Evolutionary conservation across 345 rosid species (phyloP), one percentile per base, ranked within the genome.

Genomic region (Arabis hirsuta): DNA sequence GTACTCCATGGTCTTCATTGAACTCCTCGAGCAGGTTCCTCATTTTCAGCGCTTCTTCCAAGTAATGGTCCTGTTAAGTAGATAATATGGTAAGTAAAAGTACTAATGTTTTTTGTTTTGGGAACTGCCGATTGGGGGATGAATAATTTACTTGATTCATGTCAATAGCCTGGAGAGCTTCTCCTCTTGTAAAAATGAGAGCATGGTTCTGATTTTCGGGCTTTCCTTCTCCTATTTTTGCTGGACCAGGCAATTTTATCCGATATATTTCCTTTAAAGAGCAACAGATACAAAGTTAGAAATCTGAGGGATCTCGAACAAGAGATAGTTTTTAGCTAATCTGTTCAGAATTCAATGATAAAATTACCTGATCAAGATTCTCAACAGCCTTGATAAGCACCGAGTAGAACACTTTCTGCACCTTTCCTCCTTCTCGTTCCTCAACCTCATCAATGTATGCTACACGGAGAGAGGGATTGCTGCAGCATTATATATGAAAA

Each of bases 191-290:
- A 69, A 95, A 91, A 56, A 95, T 51, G 68, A 88, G 74, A 19
- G 99, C 98, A 79, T 95, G 99, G 65, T 90, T 95, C 82, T 95
- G 99, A 77, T 95, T 87, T 80, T 88, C 99, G 24, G 99, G 99
- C 78, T 91, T 91, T 70, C 98, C 99, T 84, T 95, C 99, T 76
- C 98, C 98, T 58, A 90, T 53, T 83, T 95, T 91, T 22, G 93
- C 97, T 34, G 82, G 62, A 73, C 97, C 97, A 9, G 99, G 99
- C 73, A 95, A 72, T 80, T 86, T 95, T 77, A 90, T 90, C 42
- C 99, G 89, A 70, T 90, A 95, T 41, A 92, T 90, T 95, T 95
- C 97, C 99, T 95, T 56, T 38, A 74, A 12, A 69, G 57, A 65
- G 44, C 36, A 42, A 58, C 27, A 29, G 45, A 46, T 24, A 62